Evolutionary conservation across 2,329 filamentous ascomycete genomes (phyloP), one percentile per base, ranked within the genome.

Genomic region (Trichoderma cornu-damae): DNA sequence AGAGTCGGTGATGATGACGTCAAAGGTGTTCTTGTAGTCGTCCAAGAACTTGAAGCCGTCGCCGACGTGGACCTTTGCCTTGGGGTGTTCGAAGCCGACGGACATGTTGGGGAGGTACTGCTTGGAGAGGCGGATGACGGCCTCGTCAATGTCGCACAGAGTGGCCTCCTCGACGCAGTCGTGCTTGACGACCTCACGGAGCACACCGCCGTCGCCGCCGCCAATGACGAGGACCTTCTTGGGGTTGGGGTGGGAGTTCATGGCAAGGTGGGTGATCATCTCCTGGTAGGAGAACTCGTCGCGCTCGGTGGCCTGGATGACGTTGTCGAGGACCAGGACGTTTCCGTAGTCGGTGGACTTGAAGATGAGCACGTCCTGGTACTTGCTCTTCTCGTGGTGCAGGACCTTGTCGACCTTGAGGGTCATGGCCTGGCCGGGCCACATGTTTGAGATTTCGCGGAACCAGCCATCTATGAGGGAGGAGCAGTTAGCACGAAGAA

Each of bases 281-380:
- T 99, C 94, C 82, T 99, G 94, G 85, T 96, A 96, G 68, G 92
- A 90, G 82, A 97, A 99, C 81, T 99, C 94, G 72, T 99, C 91
- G 65, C 93, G 87, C 85, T 99, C 94, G 66, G 94, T 97, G 84
- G 87, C 91, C 79, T 99, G 94, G 75, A 99, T 96, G 73, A 96
- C 94, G 73, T 97, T 97, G 83, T 99, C 94, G 66, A 99, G 85
- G 62, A 99, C 93, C 59, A 99, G 83, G 61, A 97, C 93, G 71
- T 86, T 96, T 75, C 94, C 94, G 75, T 97, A 89, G 82, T 97
- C 86, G 79, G 88, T 96, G 67, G 90, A 96, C 82, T 99, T 89
- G 80, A 99, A 99, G 80, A 97, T 90, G 69, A 99, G 86, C 64
- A 99, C 93, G 72, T 99, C 94, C 79, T 99, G 94, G 81, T 96